These are phyloP conservation scores for Cladosporium cucumerinum DNA, from an alignment of 2,329 filamentous ascomycete species.

Conservation along the genomic window DNA sequence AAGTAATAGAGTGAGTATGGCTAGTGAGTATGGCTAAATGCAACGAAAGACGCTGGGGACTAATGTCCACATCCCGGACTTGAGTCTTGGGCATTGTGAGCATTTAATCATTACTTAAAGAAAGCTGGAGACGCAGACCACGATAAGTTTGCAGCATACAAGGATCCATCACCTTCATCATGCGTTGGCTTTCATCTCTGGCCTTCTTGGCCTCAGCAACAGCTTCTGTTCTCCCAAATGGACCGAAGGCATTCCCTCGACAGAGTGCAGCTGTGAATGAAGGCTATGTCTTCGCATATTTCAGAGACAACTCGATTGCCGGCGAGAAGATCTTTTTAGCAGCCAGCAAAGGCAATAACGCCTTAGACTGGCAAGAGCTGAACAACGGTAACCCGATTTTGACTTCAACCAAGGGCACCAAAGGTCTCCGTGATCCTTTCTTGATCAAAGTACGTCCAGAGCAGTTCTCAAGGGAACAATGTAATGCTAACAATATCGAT, in stretches of 20 bases:
- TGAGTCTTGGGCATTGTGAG: not conserved
- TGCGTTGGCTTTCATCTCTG: not conserved
- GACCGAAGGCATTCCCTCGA: not conserved
- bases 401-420: constrained; percentile 47
- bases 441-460: constrained; percentile 40
- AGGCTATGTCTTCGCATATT: constrained; percentile 54
- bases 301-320: constrained; percentile 43
- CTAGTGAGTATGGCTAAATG: constrained; percentile 8
- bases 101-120: not conserved
- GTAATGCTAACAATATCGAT: not conserved
- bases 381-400: constrained; percentile 49
- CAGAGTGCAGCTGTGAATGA: constrained; percentile 18
- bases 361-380: constrained; percentile 50
- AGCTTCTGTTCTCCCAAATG: constrained; percentile 5
- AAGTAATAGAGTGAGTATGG: constrained; percentile 3
- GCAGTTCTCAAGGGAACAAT: not conserved
- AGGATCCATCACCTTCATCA: not conserved
- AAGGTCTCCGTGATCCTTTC: constrained; percentile 53
- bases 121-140: not conserved
- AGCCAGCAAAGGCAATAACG: constrained; percentile 52
- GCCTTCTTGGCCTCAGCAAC: not conserved
- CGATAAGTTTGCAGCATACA: too few species aligned
- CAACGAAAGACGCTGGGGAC: not conserved
- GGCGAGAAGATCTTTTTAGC: constrained; percentile 55
- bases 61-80: constrained; percentile 2